A percentile compares a stretch with the other conserved stretches of the same genome.
phyloP scores from a whole-genome alignment of 768 basidiomycete species.

The Hypholoma fasciculare region DNA sequence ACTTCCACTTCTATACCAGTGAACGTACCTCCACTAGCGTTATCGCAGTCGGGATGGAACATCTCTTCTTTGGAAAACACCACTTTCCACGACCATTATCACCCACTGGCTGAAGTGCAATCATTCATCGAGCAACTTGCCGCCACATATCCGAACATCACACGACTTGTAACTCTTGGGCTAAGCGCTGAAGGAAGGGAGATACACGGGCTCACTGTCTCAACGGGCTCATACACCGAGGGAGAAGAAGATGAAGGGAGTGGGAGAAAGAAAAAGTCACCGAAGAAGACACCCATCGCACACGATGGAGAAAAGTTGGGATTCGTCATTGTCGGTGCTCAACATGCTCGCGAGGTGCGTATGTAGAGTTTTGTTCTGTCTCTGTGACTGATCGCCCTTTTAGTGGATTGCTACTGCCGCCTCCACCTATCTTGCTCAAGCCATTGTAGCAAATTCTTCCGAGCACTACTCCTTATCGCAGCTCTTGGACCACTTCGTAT shows the following conservation, averaged over 20 bases:
- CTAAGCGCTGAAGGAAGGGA: conserved; percentile 59
- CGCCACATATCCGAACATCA: conserved; percentile 43
- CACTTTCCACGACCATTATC: conserved; percentile 49
- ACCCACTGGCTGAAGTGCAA: conserved; percentile 54
- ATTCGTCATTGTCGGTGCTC: conserved; percentile 60
- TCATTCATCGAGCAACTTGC: conserved; percentile 51
- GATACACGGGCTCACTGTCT: conserved; percentile 55
- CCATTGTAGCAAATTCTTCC: conserved; percentile 52
- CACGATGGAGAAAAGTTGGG: conserved; percentile 39
- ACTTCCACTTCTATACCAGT: conserved; percentile 16
- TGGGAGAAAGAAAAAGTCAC: conserved; percentile 16
- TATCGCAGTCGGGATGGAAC: conserved; percentile 28
- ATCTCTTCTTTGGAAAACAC: conserved; percentile 34
- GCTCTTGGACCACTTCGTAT: conserved; percentile 4
- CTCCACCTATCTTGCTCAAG: conserved; percentile 71
- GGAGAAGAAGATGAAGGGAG: conserved; percentile 10
- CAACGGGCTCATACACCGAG: conserved; percentile 20
- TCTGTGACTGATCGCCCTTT: not conserved
- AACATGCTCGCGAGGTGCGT: conserved; percentile 19
- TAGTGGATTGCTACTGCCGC: conserved; percentile 85
- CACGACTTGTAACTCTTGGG: conserved; percentile 50
- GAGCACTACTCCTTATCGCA: conserved; percentile 30
- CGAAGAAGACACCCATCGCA: conserved; percentile 12
- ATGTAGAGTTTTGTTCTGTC: not conserved
- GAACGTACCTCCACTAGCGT: conserved; percentile 4